Evolutionary conservation across 441 rosid species (phyloP).

Genomic region (Syzygium syzygioides): DNA sequence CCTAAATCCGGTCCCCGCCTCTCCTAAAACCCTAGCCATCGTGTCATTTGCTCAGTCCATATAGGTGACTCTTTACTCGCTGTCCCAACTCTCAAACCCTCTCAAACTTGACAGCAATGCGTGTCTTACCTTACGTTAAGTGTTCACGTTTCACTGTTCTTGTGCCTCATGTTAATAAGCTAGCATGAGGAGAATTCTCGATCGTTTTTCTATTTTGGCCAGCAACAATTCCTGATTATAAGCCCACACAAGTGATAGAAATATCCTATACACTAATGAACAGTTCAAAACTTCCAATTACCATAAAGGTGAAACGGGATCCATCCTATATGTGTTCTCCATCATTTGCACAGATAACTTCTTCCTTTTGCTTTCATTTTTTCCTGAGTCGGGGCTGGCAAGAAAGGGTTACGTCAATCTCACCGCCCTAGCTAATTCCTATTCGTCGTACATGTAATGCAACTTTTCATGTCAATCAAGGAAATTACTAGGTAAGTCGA

Average conservation of each 20-base stretch:
- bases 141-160: neutral
- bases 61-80: neutral
- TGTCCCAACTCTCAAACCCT: neutral
- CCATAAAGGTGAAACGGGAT: neutral
- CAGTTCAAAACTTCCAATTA: neutral
- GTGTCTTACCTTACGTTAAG: neutral
- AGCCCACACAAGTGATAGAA: neutral
- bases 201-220: neutral
- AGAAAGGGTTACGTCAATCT: neutral
- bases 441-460: neutral
- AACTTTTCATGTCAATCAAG: neutral
- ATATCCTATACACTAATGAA: neutral
- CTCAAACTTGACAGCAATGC: neutral
- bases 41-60: neutral
- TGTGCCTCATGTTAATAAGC: neutral
- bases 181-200: neutral
- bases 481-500: neutral
- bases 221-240: neutral
- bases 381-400: neutral
- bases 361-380: neutral
- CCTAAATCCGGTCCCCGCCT: neutral
- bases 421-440: neutral
- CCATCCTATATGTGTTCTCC: neutral
- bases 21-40: neutral
- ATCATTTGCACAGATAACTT: neutral